These are phyloP conservation scores for Colletotrichum endophyticum DNA, from an alignment of 2,329 filamentous ascomycete genomes.

Conservation along the genomic window DNA sequence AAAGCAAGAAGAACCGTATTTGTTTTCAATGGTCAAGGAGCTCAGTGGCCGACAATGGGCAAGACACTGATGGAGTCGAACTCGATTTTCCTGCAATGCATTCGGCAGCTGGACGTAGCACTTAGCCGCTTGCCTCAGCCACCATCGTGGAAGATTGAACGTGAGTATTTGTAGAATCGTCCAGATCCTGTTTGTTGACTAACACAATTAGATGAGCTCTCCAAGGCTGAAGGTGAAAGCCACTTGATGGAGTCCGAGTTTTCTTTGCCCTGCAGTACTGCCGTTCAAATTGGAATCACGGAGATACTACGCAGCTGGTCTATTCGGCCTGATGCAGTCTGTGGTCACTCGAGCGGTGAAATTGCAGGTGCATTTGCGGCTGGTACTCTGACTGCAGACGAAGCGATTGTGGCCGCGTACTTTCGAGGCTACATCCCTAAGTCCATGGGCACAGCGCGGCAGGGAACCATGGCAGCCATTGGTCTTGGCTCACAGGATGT, in stretches of 20 bases:
- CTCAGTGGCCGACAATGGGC: conserved; percentile 19
- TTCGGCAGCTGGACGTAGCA: conserved; percentile 29
- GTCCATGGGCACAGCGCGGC: background rate
- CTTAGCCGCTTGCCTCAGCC: conserved; percentile 28
- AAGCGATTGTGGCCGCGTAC: conserved; percentile 42
- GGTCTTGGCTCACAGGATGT: conserved; percentile 35
- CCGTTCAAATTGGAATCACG: conserved; percentile 44
- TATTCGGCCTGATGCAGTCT: conserved; percentile 34
- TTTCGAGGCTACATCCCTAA: conserved; percentile 34
- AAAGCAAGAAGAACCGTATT: conserved; percentile 28
- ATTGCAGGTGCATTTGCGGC: conserved; percentile 49
- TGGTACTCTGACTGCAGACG: conserved; percentile 34
- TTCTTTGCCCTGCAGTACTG: conserved; percentile 37
- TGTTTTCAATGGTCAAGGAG: conserved; percentile 21
- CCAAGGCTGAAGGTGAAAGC: background rate
- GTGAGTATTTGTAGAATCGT: background rate
- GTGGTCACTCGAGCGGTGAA: conserved; percentile 50
- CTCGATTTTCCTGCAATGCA: background rate
- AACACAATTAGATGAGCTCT: conserved; percentile 10
- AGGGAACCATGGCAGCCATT: conserved; percentile 41
- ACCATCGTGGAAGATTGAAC: background rate
- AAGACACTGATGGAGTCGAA: background rate
- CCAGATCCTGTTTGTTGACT: background rate
- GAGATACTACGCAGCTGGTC: conserved; percentile 36
- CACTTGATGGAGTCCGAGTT: conserved; percentile 15